Conservation (phyloP, 2,329 filamentous ascomycete species). For the Trichoderma gracile region DNA sequence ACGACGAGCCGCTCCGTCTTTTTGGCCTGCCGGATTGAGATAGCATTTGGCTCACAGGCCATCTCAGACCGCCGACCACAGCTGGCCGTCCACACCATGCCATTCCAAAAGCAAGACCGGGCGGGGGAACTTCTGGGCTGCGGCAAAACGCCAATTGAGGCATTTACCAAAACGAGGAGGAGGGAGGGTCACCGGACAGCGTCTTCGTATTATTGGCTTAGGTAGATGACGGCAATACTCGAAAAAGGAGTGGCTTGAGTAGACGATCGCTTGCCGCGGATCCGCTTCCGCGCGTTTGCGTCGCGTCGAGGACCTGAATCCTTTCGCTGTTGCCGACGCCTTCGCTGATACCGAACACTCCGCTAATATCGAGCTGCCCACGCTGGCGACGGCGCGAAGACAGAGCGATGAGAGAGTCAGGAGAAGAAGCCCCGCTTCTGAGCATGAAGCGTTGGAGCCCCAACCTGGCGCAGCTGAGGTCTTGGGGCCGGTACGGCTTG, state of each 20-base stretch:
- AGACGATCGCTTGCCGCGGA: constrained; percentile 28
- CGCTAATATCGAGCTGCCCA: constrained; percentile 4
- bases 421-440: constrained; percentile 5
- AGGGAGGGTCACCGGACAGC: neutral
- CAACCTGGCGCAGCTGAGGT: neutral
- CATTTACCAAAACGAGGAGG: constrained; percentile 13
- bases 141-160: constrained; percentile 16
- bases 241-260: neutral
- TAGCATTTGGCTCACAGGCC: neutral
- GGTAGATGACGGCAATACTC: constrained; percentile 1
- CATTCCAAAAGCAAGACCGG: neutral
- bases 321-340: constrained; percentile 1
- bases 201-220: neutral
- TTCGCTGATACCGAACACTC: constrained; percentile 7
- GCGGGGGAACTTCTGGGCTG: neutral
- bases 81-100: neutral
- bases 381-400: neutral
- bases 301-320: neutral
- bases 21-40: constrained; percentile 21
- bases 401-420: neutral
- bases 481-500: neutral
- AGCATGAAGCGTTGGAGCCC: neutral
- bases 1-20: constrained; percentile 13
- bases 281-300: constrained; percentile 26
- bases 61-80: neutral